Evolutionary conservation across 495 filamentous ascomycete genomes (phyloP).

Genomic region (Baudoinia panamericana): DNA sequence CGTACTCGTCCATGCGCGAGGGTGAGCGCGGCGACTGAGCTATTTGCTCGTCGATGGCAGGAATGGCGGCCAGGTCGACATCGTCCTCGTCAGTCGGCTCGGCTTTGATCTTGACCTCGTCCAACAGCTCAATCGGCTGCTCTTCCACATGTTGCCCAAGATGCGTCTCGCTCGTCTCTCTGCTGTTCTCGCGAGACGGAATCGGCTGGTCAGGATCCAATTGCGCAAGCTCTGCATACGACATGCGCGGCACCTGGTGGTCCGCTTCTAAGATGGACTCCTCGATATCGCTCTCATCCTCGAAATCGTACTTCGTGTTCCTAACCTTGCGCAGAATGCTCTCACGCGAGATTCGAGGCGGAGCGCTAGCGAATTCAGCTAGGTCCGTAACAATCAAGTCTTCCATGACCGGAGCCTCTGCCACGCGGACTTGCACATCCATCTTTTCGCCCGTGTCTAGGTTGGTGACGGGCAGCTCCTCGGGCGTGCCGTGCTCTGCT

Average conservation of each 20-base stretch:
- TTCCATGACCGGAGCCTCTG: slow-evolving; percentile 2
- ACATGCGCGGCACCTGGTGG: slow-evolving; percentile 33
- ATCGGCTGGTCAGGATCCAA: slow-evolving; percentile 79
- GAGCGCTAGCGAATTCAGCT: slow-evolving; percentile 23
- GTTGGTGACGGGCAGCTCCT: slow-evolving; percentile 17
- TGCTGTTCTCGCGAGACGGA: slow-evolving; percentile 47
- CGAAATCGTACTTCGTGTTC: slow-evolving; percentile 31
- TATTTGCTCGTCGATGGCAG: slow-evolving; percentile 36
- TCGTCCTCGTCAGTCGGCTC: slow-evolving; percentile 46
- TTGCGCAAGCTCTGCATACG: slow-evolving; percentile 30
- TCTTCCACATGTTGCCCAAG: neutral
- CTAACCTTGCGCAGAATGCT: slow-evolving; percentile 79
- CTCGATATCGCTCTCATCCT: slow-evolving; percentile 44
- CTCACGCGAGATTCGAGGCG: slow-evolving; percentile 78
- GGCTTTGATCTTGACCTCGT: slow-evolving; percentile 55
- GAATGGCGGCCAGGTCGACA: slow-evolving; percentile 58
- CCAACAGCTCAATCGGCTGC: slow-evolving; percentile 8
- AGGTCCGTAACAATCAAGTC: slow-evolving; percentile 16
- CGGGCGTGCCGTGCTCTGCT: neutral
- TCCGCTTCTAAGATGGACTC: slow-evolving; percentile 1
- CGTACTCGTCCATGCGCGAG: slow-evolving; percentile 24
- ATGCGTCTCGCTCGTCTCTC: slow-evolving; percentile 15
- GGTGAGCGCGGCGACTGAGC: slow-evolving; percentile 26
- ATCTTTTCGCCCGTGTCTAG: slow-evolving; percentile 20
- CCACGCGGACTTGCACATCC: slow-evolving; percentile 3